phyloP scores from a whole-genome alignment of 768 basidiomycete genomes.

The Hydnomerulius pinastri region DNA sequence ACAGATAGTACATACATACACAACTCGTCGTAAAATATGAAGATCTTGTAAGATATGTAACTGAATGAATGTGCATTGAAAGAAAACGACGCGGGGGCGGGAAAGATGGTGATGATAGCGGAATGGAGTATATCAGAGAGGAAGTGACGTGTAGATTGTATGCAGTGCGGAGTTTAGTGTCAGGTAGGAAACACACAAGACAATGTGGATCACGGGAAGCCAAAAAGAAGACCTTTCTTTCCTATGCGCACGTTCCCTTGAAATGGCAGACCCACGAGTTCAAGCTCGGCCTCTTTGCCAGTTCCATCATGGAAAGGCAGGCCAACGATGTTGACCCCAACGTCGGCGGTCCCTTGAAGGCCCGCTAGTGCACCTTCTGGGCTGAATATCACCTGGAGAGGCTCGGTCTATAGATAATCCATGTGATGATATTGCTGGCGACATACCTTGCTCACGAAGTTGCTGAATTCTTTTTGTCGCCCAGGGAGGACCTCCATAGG shows the following conservation, averaged over 20 bases:
- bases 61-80: constrained; percentile 2
- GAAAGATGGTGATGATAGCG: constrained; percentile 3
- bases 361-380: constrained; percentile 68
- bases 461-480: constrained; percentile 71
- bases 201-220: background rate
- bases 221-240: constrained; percentile 43
- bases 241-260: constrained; percentile 65
- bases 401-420: no score
- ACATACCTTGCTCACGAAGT: constrained; percentile 74
- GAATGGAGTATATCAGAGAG: background rate
- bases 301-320: constrained; percentile 49
- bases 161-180: background rate
- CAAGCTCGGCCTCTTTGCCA: constrained; percentile 47
- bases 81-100: background rate
- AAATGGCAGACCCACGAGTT: constrained; percentile 65
- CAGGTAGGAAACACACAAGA: background rate
- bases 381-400: constrained; percentile 65
- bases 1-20: constrained; percentile 17
- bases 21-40: constrained; percentile 6
- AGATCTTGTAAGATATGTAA: constrained; percentile 7
- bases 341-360: constrained; percentile 62
- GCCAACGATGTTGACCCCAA: constrained; percentile 59
- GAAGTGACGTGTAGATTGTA: background rate
- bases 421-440: no score
- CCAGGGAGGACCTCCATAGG: constrained; percentile 80